Percentiles rank a stretch among this genome's conserved stretches.
phyloP scores from a whole-genome alignment of 2,329 filamentous ascomycete genomes.

The Monosporascus sp. region DNA sequence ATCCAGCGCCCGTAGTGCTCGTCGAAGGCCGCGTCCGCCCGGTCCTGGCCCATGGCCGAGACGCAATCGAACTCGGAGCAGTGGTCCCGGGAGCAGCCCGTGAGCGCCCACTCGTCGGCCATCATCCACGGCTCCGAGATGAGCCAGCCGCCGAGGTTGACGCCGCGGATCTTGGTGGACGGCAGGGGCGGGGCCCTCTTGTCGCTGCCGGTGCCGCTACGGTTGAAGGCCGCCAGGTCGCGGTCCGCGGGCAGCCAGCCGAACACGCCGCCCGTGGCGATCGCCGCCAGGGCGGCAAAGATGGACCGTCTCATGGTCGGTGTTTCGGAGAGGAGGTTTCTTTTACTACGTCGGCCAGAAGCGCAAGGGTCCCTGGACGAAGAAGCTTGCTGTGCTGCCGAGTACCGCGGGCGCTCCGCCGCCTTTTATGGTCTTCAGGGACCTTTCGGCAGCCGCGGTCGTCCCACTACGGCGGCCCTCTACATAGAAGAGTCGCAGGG shows the following conservation, averaged over 20 bases:
- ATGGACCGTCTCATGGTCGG: neutral
- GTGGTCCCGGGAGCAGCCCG: slow-evolving; percentile 38
- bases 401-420: no score
- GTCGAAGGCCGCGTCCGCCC: slow-evolving; percentile 41
- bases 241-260: neutral
- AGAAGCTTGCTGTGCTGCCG: no score
- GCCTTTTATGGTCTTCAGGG: no score
- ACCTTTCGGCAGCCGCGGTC: no score
- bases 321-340: no score
- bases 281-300: neutral
- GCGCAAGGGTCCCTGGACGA: no score
- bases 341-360: no score
- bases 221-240: neutral
- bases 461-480: no score
- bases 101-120: slow-evolving; percentile 36
- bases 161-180: slow-evolving; percentile 43
- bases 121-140: slow-evolving; percentile 52
- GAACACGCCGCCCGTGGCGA: neutral
- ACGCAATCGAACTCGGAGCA: slow-evolving; percentile 52
- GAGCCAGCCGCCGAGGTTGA: slow-evolving; percentile 49
- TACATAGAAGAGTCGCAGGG: no score
- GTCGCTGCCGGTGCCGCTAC: neutral
- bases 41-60: slow-evolving; percentile 38
- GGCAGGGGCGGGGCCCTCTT: neutral
- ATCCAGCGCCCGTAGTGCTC: slow-evolving; percentile 48